Conservation (phyloP, 2,329 filamentous ascomycete genomes). For the Penicillium sp. region DNA sequence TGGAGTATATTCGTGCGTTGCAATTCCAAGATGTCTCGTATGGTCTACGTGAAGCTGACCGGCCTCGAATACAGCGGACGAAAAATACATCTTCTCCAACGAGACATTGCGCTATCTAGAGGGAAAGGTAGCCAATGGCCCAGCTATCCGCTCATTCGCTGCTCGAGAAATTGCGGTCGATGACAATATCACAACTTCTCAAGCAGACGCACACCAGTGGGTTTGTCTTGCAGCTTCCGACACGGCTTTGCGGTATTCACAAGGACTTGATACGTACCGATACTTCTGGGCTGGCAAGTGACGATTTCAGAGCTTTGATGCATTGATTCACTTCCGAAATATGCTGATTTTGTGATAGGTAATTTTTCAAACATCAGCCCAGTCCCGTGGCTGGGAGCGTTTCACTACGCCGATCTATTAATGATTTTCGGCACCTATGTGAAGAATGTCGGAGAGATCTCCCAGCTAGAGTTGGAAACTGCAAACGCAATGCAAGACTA, state of each 20-base stretch:
- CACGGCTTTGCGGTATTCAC: conserved; percentile 8
- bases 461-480: conserved; percentile 24
- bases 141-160: conserved; percentile 24
- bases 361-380: conserved; percentile 49
- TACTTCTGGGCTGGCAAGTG: conserved; percentile 44
- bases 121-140: conserved; percentile 23
- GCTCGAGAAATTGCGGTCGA: conserved; percentile 20
- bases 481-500: conserved; percentile 31
- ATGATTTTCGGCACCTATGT: conserved; percentile 30
- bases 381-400: conserved; percentile 48
- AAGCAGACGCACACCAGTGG: conserved; percentile 14
- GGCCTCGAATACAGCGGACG: conserved; percentile 20
- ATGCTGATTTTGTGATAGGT: neutral
- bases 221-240: conserved; percentile 17
- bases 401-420: conserved; percentile 39
- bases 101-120: conserved; percentile 26
- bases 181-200: conserved; percentile 19
- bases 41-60: neutral
- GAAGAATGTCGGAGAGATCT: conserved; percentile 16
- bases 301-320: neutral
- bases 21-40: neutral
- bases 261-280: conserved; percentile 40
- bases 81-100: conserved; percentile 35
- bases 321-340: neutral
- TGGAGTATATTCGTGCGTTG: conserved; percentile 17